Conservation (phyloP, 2,329 filamentous ascomycete genomes). For the Macrophomina tecta region DNA sequence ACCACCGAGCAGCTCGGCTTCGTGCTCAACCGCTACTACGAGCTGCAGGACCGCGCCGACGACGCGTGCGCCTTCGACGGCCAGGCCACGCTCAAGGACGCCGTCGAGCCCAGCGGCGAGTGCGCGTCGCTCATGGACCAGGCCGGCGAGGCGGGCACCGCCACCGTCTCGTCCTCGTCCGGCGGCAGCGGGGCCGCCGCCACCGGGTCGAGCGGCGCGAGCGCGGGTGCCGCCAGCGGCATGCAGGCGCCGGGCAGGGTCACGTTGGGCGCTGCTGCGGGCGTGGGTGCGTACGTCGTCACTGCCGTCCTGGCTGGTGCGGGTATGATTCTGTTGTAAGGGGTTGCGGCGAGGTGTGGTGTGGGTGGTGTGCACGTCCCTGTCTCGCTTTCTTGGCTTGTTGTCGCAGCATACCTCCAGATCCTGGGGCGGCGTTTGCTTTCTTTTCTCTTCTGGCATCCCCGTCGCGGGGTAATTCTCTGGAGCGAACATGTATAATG, state of each 20-base stretch:
- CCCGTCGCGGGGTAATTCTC: background rate
- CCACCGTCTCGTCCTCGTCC: constrained; percentile 57
- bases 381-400: background rate
- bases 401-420: background rate
- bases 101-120: constrained; percentile 52
- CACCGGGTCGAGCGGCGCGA: constrained; percentile 32
- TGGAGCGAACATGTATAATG: constrained; percentile 15
- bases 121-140: constrained; percentile 67
- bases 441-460: constrained; percentile 1
- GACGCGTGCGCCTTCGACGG: constrained; percentile 75
- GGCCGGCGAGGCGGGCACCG: constrained; percentile 67
- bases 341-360: too few relatives aligned
- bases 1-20: constrained; percentile 73
- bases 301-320: constrained; percentile 58
- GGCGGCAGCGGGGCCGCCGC: constrained; percentile 44
- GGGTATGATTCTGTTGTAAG: constrained; percentile 62
- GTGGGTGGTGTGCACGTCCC: background rate
- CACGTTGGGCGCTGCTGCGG: constrained; percentile 51
- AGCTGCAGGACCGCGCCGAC: constrained; percentile 57
- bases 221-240: constrained; percentile 34
- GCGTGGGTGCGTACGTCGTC: constrained; percentile 56
- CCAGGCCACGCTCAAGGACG: constrained; percentile 62
- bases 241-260: constrained; percentile 50
- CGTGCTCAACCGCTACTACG: constrained; percentile 76
- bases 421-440: background rate